phyloP scores from a whole-genome alignment of 495 filamentous ascomycete species.

The Rusavskia elegans region DNA sequence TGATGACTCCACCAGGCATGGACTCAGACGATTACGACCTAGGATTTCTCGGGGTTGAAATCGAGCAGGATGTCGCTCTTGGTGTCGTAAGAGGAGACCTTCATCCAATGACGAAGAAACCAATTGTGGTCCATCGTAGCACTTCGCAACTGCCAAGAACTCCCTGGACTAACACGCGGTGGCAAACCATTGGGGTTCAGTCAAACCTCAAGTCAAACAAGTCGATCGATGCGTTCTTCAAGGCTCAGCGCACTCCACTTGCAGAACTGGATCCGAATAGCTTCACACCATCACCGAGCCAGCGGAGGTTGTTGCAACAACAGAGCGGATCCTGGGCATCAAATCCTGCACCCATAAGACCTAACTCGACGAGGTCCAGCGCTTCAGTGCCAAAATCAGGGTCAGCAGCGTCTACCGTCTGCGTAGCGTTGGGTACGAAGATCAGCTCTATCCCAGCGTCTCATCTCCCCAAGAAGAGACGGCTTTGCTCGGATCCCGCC shows the following conservation, averaged over 20 bases:
- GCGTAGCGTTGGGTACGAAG: conserved; percentile 27
- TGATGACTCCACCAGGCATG: conserved; percentile 45
- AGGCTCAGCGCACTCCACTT: conserved; percentile 56
- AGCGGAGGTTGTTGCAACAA: conserved; percentile 41
- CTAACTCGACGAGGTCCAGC: conserved; percentile 15
- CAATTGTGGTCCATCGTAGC: conserved; percentile 29
- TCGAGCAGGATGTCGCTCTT: conserved; percentile 51
- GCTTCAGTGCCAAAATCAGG: conserved; percentile 1
- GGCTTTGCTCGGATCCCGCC: conserved; percentile 41
- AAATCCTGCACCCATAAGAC: conserved; percentile 25
- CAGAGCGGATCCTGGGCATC: conserved; percentile 36
- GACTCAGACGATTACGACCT: conserved; percentile 48
- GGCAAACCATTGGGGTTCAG: conserved; percentile 29
- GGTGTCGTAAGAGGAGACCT: conserved; percentile 73
- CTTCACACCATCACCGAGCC: conserved; percentile 55
- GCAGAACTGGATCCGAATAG: conserved; percentile 78
- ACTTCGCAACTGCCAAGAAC: conserved; percentile 16
- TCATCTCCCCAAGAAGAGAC: conserved; percentile 42
- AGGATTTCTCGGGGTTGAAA: conserved; percentile 60
- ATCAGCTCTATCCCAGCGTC: conserved; percentile 28
- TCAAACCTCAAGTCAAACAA: conserved; percentile 43
- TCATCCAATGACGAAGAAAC: conserved; percentile 74
- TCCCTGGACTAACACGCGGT: conserved; percentile 18
- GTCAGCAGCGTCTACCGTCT: conserved; percentile 23
- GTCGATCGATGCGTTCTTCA: conserved; percentile 67